phyloP scores from a whole-genome alignment of 139 green algal species.

The Gonium pectorale region DNA sequence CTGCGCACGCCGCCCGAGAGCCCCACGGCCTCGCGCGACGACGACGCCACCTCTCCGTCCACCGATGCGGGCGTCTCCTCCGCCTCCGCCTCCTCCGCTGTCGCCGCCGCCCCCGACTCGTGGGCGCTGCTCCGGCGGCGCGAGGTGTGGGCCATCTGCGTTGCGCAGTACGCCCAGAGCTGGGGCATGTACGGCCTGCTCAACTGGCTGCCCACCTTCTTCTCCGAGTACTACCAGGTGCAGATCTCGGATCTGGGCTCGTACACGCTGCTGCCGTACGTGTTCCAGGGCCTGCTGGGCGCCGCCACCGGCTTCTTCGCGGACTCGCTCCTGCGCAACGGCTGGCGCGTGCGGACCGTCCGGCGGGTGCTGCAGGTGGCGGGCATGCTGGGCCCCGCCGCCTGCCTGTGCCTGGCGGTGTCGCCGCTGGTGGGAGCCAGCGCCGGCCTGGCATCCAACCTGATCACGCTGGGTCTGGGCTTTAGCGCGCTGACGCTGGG shows the following conservation, averaged over 20 bases:
- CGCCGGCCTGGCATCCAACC: slow-evolving; percentile 57
- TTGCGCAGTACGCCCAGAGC: slow-evolving; percentile 71
- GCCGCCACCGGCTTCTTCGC: slow-evolving; percentile 51
- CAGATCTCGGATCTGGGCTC: slow-evolving; percentile 68
- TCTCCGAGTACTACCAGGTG: slow-evolving; percentile 75
- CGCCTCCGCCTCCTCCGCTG: neutral
- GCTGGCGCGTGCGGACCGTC: slow-evolving; percentile 60
- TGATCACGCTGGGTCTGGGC: slow-evolving; percentile 80
- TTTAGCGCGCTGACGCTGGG: slow-evolving; percentile 81
- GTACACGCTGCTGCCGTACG: slow-evolving; percentile 84
- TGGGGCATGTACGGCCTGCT: slow-evolving; percentile 85
- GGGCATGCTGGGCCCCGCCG: slow-evolving; percentile 83
- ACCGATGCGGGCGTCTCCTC: neutral
- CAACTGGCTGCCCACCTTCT: slow-evolving; percentile 90
- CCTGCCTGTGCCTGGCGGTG: slow-evolving; percentile 73
- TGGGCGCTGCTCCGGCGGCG: slow-evolving; percentile 56
- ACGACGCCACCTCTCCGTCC: neutral
- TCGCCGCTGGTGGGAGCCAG: slow-evolving; percentile 64
- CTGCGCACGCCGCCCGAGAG: neutral
- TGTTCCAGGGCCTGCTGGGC: slow-evolving; percentile 71
- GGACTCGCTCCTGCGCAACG: slow-evolving; percentile 57
- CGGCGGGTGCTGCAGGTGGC: slow-evolving; percentile 61
- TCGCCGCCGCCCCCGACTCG: neutral
- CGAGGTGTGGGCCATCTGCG: slow-evolving; percentile 84
- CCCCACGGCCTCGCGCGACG: neutral